These are phyloP conservation scores for Syncephalis fuscata DNA, from an alignment of 371 early-diverging fungal species.

Conservation along the genomic window DNA sequence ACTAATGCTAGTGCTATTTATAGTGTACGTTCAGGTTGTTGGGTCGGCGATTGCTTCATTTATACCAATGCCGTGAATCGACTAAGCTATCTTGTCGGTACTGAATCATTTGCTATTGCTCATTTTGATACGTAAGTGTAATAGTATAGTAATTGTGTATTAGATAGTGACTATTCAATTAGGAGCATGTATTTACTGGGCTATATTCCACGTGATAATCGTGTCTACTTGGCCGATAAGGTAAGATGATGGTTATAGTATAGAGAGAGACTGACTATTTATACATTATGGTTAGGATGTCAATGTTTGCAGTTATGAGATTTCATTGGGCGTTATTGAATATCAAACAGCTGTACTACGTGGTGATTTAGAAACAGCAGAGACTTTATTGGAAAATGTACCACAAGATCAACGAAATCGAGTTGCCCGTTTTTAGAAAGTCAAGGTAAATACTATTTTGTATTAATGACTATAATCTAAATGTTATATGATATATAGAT, in stretches of 20 bases:
- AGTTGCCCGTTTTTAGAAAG: slow-evolving; percentile 89
- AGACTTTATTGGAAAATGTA: slow-evolving; percentile 60
- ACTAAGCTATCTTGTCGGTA: slow-evolving; percentile 88
- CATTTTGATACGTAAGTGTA: slow-evolving; percentile 68
- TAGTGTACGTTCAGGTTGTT: slow-evolving; percentile 77
- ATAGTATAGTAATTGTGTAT: slow-evolving; percentile 4
- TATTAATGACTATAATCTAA: neutral
- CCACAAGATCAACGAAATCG: slow-evolving; percentile 72
- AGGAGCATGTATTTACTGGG: slow-evolving; percentile 75
- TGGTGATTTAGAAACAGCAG: slow-evolving; percentile 73
- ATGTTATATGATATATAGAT: slow-evolving; percentile 14
- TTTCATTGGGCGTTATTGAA: slow-evolving; percentile 85
- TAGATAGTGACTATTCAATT: slow-evolving; percentile 5
- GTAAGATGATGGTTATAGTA: slow-evolving; percentile 15
- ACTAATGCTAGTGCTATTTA: neutral
- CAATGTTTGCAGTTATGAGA: slow-evolving; percentile 70
- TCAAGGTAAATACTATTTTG: slow-evolving; percentile 23
- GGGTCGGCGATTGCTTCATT: slow-evolving; percentile 97
- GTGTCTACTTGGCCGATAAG: slow-evolving; percentile 81
- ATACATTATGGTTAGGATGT: slow-evolving; percentile 36
- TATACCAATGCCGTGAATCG: slow-evolving; percentile 82
- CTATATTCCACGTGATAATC: slow-evolving; percentile 85
- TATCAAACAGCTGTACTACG: slow-evolving; percentile 92
- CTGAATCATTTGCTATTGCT: slow-evolving; percentile 77
- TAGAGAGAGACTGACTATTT: slow-evolving; percentile 4